phyloP scores from a whole-genome alignment of 2,329 filamentous ascomycete species.

The Trichoderma koningii region DNA sequence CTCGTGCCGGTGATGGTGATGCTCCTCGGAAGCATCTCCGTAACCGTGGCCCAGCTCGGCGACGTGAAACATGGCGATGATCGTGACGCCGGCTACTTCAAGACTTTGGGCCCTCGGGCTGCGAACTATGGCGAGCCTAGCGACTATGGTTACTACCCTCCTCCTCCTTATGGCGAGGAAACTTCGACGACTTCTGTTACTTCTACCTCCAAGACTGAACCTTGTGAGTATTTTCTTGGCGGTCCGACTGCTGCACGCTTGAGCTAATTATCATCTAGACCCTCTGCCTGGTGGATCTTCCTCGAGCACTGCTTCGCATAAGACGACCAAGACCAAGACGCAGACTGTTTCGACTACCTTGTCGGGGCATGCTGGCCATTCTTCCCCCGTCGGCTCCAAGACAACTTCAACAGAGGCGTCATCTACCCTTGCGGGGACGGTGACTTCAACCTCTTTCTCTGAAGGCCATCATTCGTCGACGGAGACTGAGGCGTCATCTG shows the following conservation, averaged over 20 bases:
- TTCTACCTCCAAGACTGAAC: conserved; percentile 12
- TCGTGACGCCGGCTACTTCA: neutral
- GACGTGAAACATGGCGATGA: neutral
- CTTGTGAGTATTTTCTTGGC: conserved; percentile 24
- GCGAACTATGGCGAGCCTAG: conserved; percentile 30
- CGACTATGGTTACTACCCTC: conserved; percentile 30
- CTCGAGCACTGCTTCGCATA: conserved; percentile 7
- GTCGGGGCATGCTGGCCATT: neutral
- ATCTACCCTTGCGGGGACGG: neutral
- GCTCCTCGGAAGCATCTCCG: conserved; percentile 30
- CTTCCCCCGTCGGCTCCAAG: neutral
- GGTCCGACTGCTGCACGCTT: neutral
- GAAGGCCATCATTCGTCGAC: neutral
- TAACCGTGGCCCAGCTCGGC: conserved; percentile 14
- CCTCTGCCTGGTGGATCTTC: conserved; percentile 11
- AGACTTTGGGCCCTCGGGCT: conserved; percentile 24
- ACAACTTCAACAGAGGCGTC: conserved; percentile 3
- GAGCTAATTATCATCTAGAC: conserved; percentile 16
- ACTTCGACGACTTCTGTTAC: conserved; percentile 23
- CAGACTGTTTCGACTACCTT: conserved; percentile 17
- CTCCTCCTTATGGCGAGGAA: conserved; percentile 31
- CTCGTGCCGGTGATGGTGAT: conserved; percentile 38
- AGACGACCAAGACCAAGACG: conserved; percentile 13
- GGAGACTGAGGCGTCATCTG: neutral
- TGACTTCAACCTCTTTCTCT: neutral